These are phyloP conservation scores for Oryza meyeriana DNA, from an alignment of 176 grass and related monocot species.

Conservation along the genomic window DNA sequence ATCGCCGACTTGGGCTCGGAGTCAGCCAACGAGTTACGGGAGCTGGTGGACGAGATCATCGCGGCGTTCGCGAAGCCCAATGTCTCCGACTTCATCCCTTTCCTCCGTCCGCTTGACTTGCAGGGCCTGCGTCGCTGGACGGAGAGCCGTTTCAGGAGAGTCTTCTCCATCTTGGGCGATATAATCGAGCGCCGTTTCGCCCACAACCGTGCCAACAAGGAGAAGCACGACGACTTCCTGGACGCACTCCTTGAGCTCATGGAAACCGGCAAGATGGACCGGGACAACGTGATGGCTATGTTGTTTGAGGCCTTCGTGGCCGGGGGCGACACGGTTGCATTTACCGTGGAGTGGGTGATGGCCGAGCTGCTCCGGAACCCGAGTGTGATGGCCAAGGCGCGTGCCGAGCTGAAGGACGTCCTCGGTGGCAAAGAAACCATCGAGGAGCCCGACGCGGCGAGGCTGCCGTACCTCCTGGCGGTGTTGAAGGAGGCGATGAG, in stretches of 20 bases:
- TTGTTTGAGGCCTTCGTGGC: slow-evolving; percentile 34
- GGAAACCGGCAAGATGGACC: slow-evolving; percentile 13
- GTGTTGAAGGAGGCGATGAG: slow-evolving; percentile 51
- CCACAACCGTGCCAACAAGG: too few relatives aligned
- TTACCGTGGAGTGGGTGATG: slow-evolving; percentile 49
- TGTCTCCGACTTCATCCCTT: slow-evolving; percentile 40
- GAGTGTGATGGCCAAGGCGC: slow-evolving; percentile 23
- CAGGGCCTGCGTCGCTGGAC: slow-evolving; percentile 25
- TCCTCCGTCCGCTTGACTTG: slow-evolving; percentile 35
- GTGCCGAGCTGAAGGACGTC: not conserved
- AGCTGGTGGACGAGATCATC: slow-evolving; percentile 7
- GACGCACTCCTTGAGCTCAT: slow-evolving; percentile 31
- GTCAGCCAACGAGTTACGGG: slow-evolving; percentile 1
- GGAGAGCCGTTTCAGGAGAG: not conserved
- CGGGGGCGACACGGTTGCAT: slow-evolving; percentile 25
- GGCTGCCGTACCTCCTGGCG: slow-evolving; percentile 27
- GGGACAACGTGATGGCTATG: not conserved
- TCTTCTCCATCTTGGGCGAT: slow-evolving; percentile 11
- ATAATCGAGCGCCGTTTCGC: slow-evolving; percentile 1
- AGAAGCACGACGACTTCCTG: slow-evolving; percentile 35
- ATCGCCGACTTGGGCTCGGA: slow-evolving; percentile 5
- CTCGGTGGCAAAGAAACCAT: slow-evolving; percentile 1
- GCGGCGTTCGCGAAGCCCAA: slow-evolving; percentile 6
- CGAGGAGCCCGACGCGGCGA: slow-evolving; percentile 9
- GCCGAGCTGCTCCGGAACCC: slow-evolving; percentile 47